Percentiles rank a stretch among this genome's conserved stretches.
phyloP scores from a whole-genome alignment of 345 rosid species.

The Durio zibethinus region DNA sequence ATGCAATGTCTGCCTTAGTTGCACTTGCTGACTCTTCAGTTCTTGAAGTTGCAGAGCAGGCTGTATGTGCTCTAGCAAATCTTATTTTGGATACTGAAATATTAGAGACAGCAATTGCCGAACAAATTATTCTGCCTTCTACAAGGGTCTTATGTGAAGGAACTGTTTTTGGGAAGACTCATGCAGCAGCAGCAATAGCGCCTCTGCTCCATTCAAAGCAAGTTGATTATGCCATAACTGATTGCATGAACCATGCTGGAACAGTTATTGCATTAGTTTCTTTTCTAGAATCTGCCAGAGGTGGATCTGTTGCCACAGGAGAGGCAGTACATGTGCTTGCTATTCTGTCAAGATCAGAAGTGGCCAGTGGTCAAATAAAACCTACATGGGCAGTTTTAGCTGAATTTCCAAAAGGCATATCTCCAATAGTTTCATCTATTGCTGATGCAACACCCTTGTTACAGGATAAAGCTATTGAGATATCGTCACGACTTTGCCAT shows the following conservation, averaged over 20 bases:
- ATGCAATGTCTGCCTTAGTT: conserved; percentile 66
- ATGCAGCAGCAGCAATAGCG: conserved; percentile 93
- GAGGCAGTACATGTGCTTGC: conserved; percentile 96
- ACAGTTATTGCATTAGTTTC: conserved; percentile 90
- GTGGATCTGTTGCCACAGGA: conserved; percentile 59
- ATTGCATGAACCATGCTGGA: conserved; percentile 84
- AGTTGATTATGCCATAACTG: conserved; percentile 65
- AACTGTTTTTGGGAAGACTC: conserved; percentile 83
- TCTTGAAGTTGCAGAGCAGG: conserved; percentile 93
- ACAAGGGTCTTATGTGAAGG: conserved; percentile 94
- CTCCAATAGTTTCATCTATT: conserved; percentile 80
- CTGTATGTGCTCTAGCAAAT: conserved; percentile 84
- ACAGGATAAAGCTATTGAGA: conserved; percentile 95
- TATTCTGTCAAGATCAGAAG: conserved; percentile 72
- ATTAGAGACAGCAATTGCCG: conserved; percentile 64
- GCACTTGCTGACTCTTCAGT: conserved; percentile 62
- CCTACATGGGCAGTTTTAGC: conserved; percentile 95
- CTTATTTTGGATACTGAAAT: conserved; percentile 83
- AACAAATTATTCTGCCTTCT: conserved; percentile 82
- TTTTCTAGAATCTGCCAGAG: conserved; percentile 69
- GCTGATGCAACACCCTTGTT: conserved; percentile 64
- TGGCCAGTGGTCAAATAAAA: conserved; percentile 49
- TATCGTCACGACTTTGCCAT: conserved; percentile 76
- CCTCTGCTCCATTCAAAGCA: conserved; percentile 67
- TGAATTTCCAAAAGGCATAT: conserved; percentile 69